A percentile compares a stretch with the other conserved stretches of the same genome.
Evolutionary conservation across 257 asterid genomes (phyloP).

Genomic region (Nicotiana otophora): DNA sequence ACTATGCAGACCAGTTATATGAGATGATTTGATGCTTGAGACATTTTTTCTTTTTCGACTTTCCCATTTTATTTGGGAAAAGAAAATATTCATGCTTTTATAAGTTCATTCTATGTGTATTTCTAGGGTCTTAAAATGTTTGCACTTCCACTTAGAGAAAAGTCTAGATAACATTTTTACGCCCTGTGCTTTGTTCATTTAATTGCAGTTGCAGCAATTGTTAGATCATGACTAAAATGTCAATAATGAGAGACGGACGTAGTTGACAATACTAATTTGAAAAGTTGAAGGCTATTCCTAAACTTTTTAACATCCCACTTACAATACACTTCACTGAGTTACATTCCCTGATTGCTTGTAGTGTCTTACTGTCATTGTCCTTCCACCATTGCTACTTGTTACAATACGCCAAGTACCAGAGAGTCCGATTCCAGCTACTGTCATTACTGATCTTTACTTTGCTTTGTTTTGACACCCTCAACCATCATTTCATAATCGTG

Average conservation of each 20-base stretch:
- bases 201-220: background rate
- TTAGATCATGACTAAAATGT: background rate
- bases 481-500: slow-evolving; percentile 2
- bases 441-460: background rate
- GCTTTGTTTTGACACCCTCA: background rate
- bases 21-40: background rate
- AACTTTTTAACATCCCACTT: background rate
- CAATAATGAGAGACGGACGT: background rate
- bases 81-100: slow-evolving; percentile 5
- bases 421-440: background rate
- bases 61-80: background rate
- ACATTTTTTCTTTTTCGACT: background rate
- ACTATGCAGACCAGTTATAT: background rate
- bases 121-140: background rate
- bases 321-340: background rate
- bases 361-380: background rate
- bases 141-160: background rate
- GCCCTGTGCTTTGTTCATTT: background rate
- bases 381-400: background rate
- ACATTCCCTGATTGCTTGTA: background rate
- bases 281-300: background rate
- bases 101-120: background rate
- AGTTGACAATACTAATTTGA: slow-evolving; percentile 2
- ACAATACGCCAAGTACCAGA: background rate
- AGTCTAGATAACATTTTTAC: background rate